Conservation (phyloP, 179 eudicot species). For the Spinacia oleracea region DNA sequence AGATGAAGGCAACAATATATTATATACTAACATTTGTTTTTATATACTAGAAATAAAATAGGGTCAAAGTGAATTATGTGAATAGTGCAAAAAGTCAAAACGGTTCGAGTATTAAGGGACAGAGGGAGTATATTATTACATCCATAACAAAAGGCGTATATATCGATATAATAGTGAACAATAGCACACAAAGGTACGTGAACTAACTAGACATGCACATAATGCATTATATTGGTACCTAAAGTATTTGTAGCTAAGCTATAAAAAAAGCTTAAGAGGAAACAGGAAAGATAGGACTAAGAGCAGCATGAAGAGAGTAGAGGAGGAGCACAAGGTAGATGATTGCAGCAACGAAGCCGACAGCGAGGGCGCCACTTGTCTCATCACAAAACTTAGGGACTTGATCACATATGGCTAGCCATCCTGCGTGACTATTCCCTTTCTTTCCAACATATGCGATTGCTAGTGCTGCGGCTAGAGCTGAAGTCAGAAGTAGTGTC, state of each 20-base stretch:
- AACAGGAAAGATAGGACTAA: constrained; percentile 39
- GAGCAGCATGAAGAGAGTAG: constrained; percentile 52
- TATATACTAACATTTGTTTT: too few relatives aligned
- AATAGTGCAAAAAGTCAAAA: too few relatives aligned
- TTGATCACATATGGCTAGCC: constrained; percentile 89
- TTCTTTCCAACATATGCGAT: constrained; percentile 79
- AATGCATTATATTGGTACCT: background rate
- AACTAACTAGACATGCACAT: background rate
- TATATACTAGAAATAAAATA: too few relatives aligned
- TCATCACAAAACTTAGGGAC: constrained; percentile 80
- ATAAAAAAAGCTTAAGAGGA: constrained; percentile 4
- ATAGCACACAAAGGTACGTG: too few relatives aligned
- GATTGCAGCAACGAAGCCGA: constrained; percentile 54
- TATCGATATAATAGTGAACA: too few relatives aligned
- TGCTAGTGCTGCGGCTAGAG: constrained; percentile 76
- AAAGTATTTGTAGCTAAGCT: background rate
- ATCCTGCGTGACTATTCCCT: constrained; percentile 82
- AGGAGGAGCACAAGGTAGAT: constrained; percentile 61
- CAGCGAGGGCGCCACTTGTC: constrained; percentile 48
- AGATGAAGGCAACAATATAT: too few relatives aligned
- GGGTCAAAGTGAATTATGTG: too few relatives aligned
- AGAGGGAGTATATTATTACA: too few relatives aligned
- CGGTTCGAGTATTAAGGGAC: too few relatives aligned
- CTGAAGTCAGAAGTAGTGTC: constrained; percentile 51
- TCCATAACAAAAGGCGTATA: too few relatives aligned